Percentiles rank a stretch among this genome's conserved stretches.
phyloP scores from a whole-genome alignment of 2,329 filamentous ascomycete genomes.

The Corniculantispora saksenae region DNA sequence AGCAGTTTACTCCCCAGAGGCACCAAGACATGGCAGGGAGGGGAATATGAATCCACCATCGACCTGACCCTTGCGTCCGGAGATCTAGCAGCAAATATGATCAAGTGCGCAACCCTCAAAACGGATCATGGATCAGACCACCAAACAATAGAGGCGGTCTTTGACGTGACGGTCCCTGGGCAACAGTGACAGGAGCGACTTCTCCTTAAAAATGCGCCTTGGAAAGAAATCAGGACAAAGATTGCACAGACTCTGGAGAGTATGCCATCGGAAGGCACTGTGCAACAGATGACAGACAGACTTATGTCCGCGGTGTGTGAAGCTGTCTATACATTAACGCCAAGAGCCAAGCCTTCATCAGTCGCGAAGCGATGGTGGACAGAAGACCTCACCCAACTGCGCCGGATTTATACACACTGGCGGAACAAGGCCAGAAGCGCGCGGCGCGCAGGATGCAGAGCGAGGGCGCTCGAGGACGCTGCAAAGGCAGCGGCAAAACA shows the following conservation, averaged over 20 bases:
- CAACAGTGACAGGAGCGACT: conserved; percentile 21
- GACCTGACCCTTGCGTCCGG: conserved; percentile 27
- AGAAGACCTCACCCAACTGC: too few species aligned
- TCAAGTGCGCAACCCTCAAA: conserved; percentile 23
- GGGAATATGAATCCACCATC: conserved; percentile 27
- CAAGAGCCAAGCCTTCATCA: conserved; percentile 18
- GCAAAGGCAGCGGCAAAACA: too few species aligned
- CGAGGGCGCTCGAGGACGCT: too few species aligned
- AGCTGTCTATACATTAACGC: conserved; percentile 18
- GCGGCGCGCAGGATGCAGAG: too few species aligned
- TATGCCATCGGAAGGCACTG: conserved; percentile 26
- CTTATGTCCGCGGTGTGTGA: conserved; percentile 19
- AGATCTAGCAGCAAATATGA: conserved; percentile 23
- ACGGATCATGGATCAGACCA: conserved; percentile 34
- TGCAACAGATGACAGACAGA: conserved; percentile 19
- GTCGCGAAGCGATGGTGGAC: conserved; percentile 21
- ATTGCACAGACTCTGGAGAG: conserved; percentile 27
- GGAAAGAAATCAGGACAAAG: conserved; percentile 26
- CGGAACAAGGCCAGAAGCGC: too few species aligned
- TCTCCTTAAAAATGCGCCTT: conserved; percentile 30
- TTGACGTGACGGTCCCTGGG: conserved; percentile 25
- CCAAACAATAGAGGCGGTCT: conserved; percentile 31
- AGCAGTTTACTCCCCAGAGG: conserved; percentile 35
- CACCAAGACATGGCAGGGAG: conserved; percentile 35
- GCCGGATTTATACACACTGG: too few species aligned